These are phyloP conservation scores for Angophora floribunda DNA, from an alignment of 345 rosid species.

Conservation along the genomic window DNA sequence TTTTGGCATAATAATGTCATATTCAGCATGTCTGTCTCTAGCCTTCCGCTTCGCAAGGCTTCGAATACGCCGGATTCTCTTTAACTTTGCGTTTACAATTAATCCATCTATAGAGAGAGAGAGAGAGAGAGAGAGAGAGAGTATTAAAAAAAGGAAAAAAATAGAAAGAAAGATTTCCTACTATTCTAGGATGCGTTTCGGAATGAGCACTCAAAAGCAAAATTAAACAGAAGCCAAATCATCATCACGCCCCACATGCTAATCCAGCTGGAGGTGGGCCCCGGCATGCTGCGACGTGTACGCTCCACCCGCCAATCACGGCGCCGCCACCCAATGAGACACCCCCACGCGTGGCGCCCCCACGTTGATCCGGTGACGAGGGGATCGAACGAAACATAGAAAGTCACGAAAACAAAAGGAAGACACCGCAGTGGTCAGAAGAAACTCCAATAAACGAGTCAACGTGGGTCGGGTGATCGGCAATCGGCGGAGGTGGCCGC, in stretches of 20 bases:
- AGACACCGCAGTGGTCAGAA: neutral
- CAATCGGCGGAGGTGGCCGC: neutral
- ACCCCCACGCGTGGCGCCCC: neutral
- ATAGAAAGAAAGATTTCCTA: neutral
- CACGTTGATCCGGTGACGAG: neutral
- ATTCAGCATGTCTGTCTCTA: neutral
- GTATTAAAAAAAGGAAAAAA: neutral
- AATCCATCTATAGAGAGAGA: neutral
- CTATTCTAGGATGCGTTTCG: neutral
- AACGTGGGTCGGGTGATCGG: neutral
- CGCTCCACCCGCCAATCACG: neutral
- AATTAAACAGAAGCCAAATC: neutral
- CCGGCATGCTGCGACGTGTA: neutral
- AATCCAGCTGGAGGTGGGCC: neutral
- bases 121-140: too few relatives aligned
- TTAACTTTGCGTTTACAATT: neutral
- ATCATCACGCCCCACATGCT: neutral
- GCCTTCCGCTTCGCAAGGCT: neutral
- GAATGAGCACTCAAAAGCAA: neutral
- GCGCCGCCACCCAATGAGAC: neutral
- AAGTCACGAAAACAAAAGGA: neutral
- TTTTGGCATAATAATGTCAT: neutral
- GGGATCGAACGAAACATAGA: neutral
- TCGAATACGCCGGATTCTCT: neutral
- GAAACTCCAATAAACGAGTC: neutral